These are phyloP conservation scores for Cairneyella variabilis DNA, from an alignment of 495 filamentous ascomycete genomes.

Conservation along the genomic window DNA sequence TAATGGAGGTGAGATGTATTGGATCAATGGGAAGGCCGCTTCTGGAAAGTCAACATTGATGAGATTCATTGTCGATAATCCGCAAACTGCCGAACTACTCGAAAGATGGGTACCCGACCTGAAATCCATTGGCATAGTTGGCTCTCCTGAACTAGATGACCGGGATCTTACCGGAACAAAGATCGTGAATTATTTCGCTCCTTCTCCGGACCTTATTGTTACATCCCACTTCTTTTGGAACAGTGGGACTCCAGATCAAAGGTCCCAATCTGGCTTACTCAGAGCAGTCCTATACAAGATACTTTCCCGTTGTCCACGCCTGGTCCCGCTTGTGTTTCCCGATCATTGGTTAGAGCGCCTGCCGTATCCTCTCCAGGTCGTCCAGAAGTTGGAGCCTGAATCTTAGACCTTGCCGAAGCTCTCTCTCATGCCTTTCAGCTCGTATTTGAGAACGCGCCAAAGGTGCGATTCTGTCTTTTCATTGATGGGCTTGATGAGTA, in stretches of 20 bases:
- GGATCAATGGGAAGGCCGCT: constrained; percentile 36
- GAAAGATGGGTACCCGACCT: too few species aligned
- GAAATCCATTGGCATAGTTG: too few species aligned
- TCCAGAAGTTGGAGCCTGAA: not conserved
- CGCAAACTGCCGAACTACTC: constrained; percentile 9
- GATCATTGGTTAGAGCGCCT: not conserved
- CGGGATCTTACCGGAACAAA: too few species aligned
- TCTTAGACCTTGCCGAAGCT: constrained; percentile 1
- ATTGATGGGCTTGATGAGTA: constrained; percentile 4
- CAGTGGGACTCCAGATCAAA: constrained; percentile 26
- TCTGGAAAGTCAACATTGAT: constrained; percentile 40
- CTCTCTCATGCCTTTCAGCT: not conserved
- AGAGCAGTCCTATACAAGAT: constrained; percentile 25
- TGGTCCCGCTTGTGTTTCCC: not conserved
- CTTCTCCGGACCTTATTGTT: not conserved
- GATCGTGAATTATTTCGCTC: too few species aligned
- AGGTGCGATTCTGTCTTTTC: not conserved
- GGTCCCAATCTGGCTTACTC: constrained; percentile 28
- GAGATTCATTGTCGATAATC: constrained; percentile 30
- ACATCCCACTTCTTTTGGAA: constrained; percentile 35
- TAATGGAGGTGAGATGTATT: constrained; percentile 25
- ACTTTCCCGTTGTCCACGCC: not conserved
- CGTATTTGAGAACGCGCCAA: not conserved
- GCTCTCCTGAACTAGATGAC: too few species aligned
- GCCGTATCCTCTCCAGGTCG: not conserved